These are phyloP conservation scores for Cladosporium oxysporum DNA, from an alignment of 2,329 filamentous ascomycete genomes.

Conservation along the genomic window DNA sequence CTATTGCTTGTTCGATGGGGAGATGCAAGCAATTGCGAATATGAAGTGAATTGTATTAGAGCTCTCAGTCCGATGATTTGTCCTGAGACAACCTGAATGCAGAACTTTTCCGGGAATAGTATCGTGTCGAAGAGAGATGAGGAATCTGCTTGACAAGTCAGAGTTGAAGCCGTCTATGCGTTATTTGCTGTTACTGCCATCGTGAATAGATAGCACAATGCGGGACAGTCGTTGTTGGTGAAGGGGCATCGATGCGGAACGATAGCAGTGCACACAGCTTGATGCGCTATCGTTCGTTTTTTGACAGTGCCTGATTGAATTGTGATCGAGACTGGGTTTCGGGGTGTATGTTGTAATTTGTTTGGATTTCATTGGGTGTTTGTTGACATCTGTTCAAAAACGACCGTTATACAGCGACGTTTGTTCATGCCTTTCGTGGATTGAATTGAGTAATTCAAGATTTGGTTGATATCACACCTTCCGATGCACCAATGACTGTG, in stretches of 20 bases:
- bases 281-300: neutral
- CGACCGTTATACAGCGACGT: neutral
- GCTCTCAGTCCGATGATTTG: too few species aligned
- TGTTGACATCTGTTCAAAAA: neutral
- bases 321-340: neutral
- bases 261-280: neutral
- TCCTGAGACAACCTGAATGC: too few species aligned
- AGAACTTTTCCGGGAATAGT: too few species aligned
- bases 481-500: neutral
- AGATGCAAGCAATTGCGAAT: fast-evolving
- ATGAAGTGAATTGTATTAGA: neutral
- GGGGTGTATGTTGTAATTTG: neutral
- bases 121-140: too few species aligned
- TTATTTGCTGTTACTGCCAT: too few species aligned
- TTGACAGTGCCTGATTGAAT: too few species aligned
- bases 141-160: too few species aligned
- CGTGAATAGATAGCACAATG: too few species aligned
- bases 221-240: too few species aligned
- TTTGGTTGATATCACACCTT: neutral
- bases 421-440: neutral
- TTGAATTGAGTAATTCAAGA: too few species aligned
- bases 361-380: neutral
- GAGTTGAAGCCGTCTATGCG: too few species aligned
- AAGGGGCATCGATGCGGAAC: neutral
- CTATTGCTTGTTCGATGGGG: neutral